Evolutionary conservation across 208 protist genomes (phyloP).

Genomic region (Vickermania ingenoplastis): DNA sequence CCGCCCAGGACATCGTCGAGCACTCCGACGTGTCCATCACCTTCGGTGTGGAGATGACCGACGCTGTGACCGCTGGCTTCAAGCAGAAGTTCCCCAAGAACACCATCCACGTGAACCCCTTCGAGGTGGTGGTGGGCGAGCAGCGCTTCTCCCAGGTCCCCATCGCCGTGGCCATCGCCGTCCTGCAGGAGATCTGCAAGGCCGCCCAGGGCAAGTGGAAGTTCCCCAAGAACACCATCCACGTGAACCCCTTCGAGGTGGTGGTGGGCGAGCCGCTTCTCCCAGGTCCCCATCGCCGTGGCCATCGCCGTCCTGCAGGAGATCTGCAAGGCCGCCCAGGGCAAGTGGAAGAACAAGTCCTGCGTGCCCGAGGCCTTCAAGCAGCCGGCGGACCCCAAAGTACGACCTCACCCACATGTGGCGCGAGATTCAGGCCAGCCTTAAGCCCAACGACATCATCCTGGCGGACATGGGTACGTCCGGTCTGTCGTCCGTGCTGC

Average conservation of each 20-base stretch:
- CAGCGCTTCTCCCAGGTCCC: slow-evolving; percentile 34
- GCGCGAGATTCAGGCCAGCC: slow-evolving; percentile 19
- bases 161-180: slow-evolving; percentile 25
- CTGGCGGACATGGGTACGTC: slow-evolving; percentile 35
- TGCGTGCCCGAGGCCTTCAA: too few relatives aligned
- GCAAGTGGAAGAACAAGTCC: too few relatives aligned
- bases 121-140: slow-evolving; percentile 21
- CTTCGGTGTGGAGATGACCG: slow-evolving; percentile 26
- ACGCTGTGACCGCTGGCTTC: slow-evolving; percentile 26
- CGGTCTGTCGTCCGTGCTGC: slow-evolving; percentile 16
- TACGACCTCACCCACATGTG: slow-evolving; percentile 29
- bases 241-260: background rate
- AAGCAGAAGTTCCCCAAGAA: slow-evolving; percentile 33
- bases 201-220: slow-evolving; percentile 7
- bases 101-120: slow-evolving; percentile 38
- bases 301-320: too few relatives aligned
- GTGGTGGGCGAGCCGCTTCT: background rate
- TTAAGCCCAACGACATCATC: slow-evolving; percentile 25
- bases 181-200: slow-evolving; percentile 25
- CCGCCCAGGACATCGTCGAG: slow-evolving; percentile 24
- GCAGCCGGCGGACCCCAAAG: too few relatives aligned
- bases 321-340: slow-evolving; percentile 16
- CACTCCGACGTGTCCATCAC: slow-evolving; percentile 33
- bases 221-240: too few relatives aligned
- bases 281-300: too few relatives aligned